Evolutionary conservation across 1,284 basidiomycete species (phyloP), one percentile per base, ranked within the genome.

Genomic region (Austropuccinia psidii): DNA sequence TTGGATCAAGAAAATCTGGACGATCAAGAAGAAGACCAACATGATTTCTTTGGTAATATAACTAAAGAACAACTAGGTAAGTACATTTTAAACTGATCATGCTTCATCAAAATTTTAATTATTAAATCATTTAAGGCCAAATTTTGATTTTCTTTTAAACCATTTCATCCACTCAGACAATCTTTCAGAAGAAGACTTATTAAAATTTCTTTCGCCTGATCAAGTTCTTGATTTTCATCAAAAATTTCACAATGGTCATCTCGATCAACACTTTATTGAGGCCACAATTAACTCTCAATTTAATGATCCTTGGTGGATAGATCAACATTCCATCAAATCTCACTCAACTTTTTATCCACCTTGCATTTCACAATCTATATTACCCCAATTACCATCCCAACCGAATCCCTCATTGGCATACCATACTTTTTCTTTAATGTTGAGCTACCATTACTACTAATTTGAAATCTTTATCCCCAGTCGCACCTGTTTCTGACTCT

Each of bases 281-380:
- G 41, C 41, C 8, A 64, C 60, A 19, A 64, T 64, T 31, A 64
- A 47, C 43, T 47, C 60, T 29, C 60, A 64, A 64, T 64, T 37
- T 19, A 1, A 24, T 4, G 60, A 64, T 27, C 60, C 60, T 4
- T 64, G 60, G 60, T 64, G 60, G 60, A 45, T 64, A 9, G 60
- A 47, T 31, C 15, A 1, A 2, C 24, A 47, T 19, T 3, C 17
- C 17, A 21, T 41, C 43, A 31, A 47, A 33, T 24, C 49, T 0
- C n/a, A n/a, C n/a, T n/a, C n/a, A n/a, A n/a, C n/a, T n/a, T n/a
- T n/a, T n/a, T n/a, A n/a, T n/a, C n/a, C n/a, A n/a, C n/a, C n/a
- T n/a, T n/a, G n/a, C n/a, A 11, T 49, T 29, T 7, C 43, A 27
- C 39, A 31, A 29, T 64, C 60, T 1, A 4, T 64, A 19, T 33